These are phyloP conservation scores for Emericellopsis cladophorae DNA, from an alignment of 2,329 filamentous ascomycete species.

Conservation along the genomic window DNA sequence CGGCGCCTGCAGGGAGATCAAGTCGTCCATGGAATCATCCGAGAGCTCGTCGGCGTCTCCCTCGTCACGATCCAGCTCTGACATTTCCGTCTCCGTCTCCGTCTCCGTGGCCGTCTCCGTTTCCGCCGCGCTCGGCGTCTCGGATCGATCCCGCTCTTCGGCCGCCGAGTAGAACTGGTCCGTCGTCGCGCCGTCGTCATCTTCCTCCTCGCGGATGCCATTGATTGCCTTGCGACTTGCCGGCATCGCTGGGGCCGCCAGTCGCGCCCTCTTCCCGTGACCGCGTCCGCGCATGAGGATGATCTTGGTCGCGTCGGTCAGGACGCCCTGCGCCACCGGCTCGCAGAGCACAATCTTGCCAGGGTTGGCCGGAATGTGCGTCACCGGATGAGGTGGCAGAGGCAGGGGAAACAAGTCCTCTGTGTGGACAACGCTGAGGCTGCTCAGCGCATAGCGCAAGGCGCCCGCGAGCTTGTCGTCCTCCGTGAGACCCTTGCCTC, in stretches of 20 bases:
- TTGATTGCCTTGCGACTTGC: neutral
- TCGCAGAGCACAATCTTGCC: constrained; percentile 89
- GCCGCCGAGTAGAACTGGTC: constrained; percentile 90
- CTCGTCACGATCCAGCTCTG: constrained; percentile 54
- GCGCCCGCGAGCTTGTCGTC: constrained; percentile 50
- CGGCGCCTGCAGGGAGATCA: constrained; percentile 80
- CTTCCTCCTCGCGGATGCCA: constrained; percentile 19
- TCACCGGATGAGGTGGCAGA: constrained; percentile 73
- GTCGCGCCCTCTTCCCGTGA: constrained; percentile 37
- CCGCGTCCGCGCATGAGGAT: constrained; percentile 58
- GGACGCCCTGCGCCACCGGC: constrained; percentile 76
- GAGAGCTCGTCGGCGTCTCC: constrained; percentile 64
- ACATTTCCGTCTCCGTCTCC: constrained; percentile 51
- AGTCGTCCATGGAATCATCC: constrained; percentile 83
- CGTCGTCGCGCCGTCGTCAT: constrained; percentile 72
- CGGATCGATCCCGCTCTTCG: constrained; percentile 58
- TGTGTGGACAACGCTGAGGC: constrained; percentile 65
- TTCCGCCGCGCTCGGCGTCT: constrained; percentile 32
- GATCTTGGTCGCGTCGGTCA: constrained; percentile 69
- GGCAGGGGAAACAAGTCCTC: constrained; percentile 71
- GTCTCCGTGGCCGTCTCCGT: constrained; percentile 45
- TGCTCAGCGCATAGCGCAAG: constrained; percentile 62
- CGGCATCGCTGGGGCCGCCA: constrained; percentile 14
- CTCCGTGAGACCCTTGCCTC: constrained; percentile 19
- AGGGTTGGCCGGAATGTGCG: constrained; percentile 70